Base-by-base conservation (phyloP, 371 early-diverging fungal species). In the Dichotomocladium elegans region DNA sequence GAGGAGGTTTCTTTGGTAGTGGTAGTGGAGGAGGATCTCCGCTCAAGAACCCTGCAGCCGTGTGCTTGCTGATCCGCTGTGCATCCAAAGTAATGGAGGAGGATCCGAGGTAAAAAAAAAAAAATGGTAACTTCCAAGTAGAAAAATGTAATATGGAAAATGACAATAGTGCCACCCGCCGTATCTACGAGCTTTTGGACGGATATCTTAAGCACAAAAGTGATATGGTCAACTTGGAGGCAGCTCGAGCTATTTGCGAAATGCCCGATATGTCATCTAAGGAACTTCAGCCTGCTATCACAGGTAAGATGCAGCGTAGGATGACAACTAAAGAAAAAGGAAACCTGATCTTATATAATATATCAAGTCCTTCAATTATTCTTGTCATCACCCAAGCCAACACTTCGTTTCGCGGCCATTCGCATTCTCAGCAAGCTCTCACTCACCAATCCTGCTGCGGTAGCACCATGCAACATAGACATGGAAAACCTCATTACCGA, bases 401-500 rank as follows among this genome's bases (percentile, higher is more conserved):
- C 94, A 4, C 81, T 96, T 60, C 88, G 94, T 49, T 99, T 99
- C 70, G 95, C 98, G 0, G 95, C 98, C 30, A 94, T 99, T 58
- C 88, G 98, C 42, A 94, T 95, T 3, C 81, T 99, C 35, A 97
- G 95, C 73, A 83, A 84, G 56, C 77, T 99, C 31, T 94, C 98
- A 3, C 72, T 90, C 72, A 84, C 83, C 26, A 87, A 93, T 49
- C 94, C 97, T 0, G 80, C 83, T 27, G 92, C 94, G 2, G 96
- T 97, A 15, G 81, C 87, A 28, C 90, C 90, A 2, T 96, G 96
- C 80, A 99, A 98, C 68, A 66, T 96, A 57, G 98, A 97, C 72
- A 95, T 99, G 86, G 99, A 99, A 69, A 89, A 89, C 60, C 74
- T 97, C 57, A 94, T 99, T 58, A 92, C 94, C 12, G 98, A 99